Percentiles rank a stretch among this genome's conserved stretches.
Conservation (phyloP, 352 stramenopile genomes). For the Phytophthora ramorum region DNA sequence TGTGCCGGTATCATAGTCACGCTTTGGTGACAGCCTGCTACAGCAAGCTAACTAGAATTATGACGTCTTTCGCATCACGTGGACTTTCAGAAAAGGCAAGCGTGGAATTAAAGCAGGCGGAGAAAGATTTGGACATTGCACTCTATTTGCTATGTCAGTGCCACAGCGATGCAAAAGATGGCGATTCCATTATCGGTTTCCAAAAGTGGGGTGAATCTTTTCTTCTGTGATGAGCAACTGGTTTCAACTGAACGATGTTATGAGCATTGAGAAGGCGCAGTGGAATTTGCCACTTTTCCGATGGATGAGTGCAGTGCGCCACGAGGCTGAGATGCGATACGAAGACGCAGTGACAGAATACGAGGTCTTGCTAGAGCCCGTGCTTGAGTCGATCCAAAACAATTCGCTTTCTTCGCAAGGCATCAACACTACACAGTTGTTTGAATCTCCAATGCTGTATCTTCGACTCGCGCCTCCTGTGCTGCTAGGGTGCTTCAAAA, state of each 20-base stretch:
- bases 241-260: slow-evolving; percentile 23
- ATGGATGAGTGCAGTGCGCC: slow-evolving; percentile 48
- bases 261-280: slow-evolving; percentile 15
- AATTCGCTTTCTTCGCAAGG: not conserved
- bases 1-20: slow-evolving; percentile 54
- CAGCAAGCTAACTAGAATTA: slow-evolving; percentile 44
- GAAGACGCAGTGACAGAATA: slow-evolving; percentile 68
- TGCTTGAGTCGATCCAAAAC: slow-evolving; percentile 18
- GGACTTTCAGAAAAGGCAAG: slow-evolving; percentile 17
- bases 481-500: slow-evolving; percentile 54
- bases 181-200: slow-evolving; percentile 58
- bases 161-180: slow-evolving; percentile 60
- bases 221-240: slow-evolving; percentile 35
- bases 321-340: slow-evolving; percentile 66
- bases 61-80: slow-evolving; percentile 28
- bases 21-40: slow-evolving; percentile 44
- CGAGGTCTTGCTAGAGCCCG: slow-evolving; percentile 43
- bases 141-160: slow-evolving; percentile 53
- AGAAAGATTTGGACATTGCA: slow-evolving; percentile 54
- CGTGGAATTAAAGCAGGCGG: slow-evolving; percentile 38
- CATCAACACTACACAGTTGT: slow-evolving; percentile 17
- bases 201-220: slow-evolving; percentile 49
- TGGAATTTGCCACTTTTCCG: slow-evolving; percentile 41
- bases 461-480: slow-evolving; percentile 45
- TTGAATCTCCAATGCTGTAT: slow-evolving; percentile 36